Percentiles rank a stretch among this genome's conserved stretches.
phyloP scores from a whole-genome alignment of 108 stramenopile species.

The Cyclostephanos invisitatus region DNA sequence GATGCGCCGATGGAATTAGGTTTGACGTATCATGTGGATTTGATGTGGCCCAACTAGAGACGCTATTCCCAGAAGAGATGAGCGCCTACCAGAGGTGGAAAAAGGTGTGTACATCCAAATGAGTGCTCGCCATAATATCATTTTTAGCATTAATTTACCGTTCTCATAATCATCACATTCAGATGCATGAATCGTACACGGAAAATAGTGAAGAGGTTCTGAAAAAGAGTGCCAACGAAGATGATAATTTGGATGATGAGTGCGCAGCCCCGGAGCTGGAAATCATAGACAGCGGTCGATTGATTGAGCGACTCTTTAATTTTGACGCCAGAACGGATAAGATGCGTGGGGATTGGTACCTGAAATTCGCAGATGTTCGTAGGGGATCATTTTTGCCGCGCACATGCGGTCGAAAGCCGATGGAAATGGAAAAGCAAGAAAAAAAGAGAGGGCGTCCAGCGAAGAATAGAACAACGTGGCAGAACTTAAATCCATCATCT shows the following conservation, averaged over 20 bases:
- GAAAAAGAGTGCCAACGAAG: conserved; percentile 18
- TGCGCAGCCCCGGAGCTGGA: conserved; percentile 15
- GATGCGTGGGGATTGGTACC: conserved; percentile 71
- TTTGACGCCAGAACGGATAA: conserved; percentile 78
- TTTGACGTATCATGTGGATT: conserved; percentile 65
- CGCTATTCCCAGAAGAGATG: conserved; percentile 84
- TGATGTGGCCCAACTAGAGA: conserved; percentile 58
- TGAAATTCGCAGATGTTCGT: conserved; percentile 68
- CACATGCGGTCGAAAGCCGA: not conserved
- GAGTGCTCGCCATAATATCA: not conserved
- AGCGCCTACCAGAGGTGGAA: conserved; percentile 77
- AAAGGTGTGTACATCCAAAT: conserved; percentile 19
- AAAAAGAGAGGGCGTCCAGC: conserved; percentile 41
- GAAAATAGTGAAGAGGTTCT: conserved; percentile 27
- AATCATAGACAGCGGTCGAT: conserved; percentile 39
- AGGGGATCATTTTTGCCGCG: conserved; percentile 71
- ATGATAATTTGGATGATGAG: conserved; percentile 23
- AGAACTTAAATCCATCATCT: conserved; percentile 47
- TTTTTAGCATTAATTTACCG: not conserved
- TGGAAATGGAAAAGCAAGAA: conserved; percentile 21
- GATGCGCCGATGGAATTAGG: conserved; percentile 42
- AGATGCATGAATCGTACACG: conserved; percentile 67
- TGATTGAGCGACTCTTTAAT: conserved; percentile 61
- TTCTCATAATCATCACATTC: not conserved
- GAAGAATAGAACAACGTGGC: conserved; percentile 48